A percentile compares a stretch with the other conserved stretches of the same genome.
Conservation (phyloP, 495 filamentous ascomycete species). For the Aspergillus panamensis region DNA sequence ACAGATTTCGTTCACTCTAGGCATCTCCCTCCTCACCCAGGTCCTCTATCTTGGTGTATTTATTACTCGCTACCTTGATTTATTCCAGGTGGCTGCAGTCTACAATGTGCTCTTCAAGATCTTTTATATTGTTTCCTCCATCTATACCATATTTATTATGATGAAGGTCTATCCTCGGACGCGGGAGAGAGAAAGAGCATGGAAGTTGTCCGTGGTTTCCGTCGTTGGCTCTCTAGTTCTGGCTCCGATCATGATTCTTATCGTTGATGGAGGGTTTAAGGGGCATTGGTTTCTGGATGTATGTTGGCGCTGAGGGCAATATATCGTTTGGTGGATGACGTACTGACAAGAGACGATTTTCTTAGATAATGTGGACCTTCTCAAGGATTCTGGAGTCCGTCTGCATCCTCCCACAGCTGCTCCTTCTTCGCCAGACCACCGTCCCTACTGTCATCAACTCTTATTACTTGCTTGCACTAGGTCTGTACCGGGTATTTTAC, state of each 20-base stretch:
- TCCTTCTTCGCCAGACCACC: slow-evolving; percentile 87
- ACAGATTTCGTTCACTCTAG: slow-evolving; percentile 34
- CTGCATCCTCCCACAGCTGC: slow-evolving; percentile 83
- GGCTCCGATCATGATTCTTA: slow-evolving; percentile 62
- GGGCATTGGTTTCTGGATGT: slow-evolving; percentile 55
- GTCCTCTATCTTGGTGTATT: slow-evolving; percentile 85
- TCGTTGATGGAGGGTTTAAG: slow-evolving; percentile 48
- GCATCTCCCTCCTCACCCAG: slow-evolving; percentile 93
- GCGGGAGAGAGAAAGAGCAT: slow-evolving; percentile 83
- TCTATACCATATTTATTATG: slow-evolving; percentile 88
- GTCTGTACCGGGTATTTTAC: slow-evolving; percentile 87
- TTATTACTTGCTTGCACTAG: slow-evolving; percentile 85
- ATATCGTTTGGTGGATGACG: slow-evolving; percentile 10
- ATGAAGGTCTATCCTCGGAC: slow-evolving; percentile 81
- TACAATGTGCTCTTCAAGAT: slow-evolving; percentile 75
- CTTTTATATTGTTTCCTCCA: slow-evolving; percentile 79
- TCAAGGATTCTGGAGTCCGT: slow-evolving; percentile 88
- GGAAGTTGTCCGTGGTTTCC: slow-evolving; percentile 73
- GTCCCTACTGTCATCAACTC: slow-evolving; percentile 96
- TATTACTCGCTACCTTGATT: slow-evolving; percentile 78
- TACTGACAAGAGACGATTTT: slow-evolving; percentile 35
- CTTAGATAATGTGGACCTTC: slow-evolving; percentile 66
- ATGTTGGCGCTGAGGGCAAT: slow-evolving; percentile 18
- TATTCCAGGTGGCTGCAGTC: slow-evolving; percentile 58
- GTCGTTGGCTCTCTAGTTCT: slow-evolving; percentile 55